Conservation (phyloP, 2,329 filamentous ascomycete genomes). For the Ceratocystis lukuohia region DNA sequence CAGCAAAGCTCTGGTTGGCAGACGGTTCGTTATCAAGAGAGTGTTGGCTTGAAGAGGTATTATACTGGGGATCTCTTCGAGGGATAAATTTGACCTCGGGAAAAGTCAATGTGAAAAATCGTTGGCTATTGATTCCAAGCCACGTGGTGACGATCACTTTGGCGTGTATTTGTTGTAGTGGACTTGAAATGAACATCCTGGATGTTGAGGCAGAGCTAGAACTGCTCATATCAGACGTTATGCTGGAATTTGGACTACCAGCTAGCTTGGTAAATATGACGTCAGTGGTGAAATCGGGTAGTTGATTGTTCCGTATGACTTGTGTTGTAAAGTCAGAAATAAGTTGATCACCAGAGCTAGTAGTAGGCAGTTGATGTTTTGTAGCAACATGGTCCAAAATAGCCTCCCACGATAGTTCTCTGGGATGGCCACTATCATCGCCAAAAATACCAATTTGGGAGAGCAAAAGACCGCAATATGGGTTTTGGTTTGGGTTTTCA, state of each 20-base stretch:
- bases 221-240: background rate
- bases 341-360: background rate
- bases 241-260: background rate
- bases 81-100: slow-evolving; percentile 30
- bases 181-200: background rate
- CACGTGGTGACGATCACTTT: slow-evolving; percentile 69
- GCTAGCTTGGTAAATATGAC: slow-evolving; percentile 11
- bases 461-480: slow-evolving; percentile 29
- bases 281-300: slow-evolving; percentile 15
- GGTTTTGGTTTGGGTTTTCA: background rate
- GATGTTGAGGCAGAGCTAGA: slow-evolving; percentile 23
- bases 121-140: slow-evolving; percentile 49
- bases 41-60: background rate
- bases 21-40: too few species aligned
- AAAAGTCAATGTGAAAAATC: slow-evolving; percentile 63
- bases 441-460: slow-evolving; percentile 61
- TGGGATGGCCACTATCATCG: slow-evolving; percentile 50
- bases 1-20: background rate
- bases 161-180: slow-evolving; percentile 36
- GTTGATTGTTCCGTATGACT: slow-evolving; percentile 10
- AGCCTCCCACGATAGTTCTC: slow-evolving; percentile 46
- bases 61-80: background rate
- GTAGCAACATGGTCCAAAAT: slow-evolving; percentile 41
- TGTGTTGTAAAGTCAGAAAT: background rate
- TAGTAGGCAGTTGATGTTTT: slow-evolving; percentile 20